phyloP scores from a whole-genome alignment of 2,329 filamentous ascomycete genomes.

The Pseudogymnoascus sp. region DNA sequence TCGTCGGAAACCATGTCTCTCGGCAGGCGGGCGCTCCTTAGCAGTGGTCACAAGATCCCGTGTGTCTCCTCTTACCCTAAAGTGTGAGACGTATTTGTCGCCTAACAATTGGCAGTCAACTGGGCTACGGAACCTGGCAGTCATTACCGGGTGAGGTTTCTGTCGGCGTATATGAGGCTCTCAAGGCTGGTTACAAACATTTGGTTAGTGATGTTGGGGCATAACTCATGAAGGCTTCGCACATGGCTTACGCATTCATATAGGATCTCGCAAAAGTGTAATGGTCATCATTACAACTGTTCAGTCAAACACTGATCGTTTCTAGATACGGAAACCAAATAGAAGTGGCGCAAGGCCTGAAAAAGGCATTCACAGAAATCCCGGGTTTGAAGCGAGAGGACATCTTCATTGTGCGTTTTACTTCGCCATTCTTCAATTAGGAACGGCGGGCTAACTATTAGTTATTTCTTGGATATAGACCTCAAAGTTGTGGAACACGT shows the following conservation, averaged over 20 bases:
- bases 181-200: conserved; percentile 58
- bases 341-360: conserved; percentile 51
- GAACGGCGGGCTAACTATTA: neutral
- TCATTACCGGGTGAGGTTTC: conserved; percentile 57
- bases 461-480: conserved; percentile 33
- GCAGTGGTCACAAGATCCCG: conserved; percentile 59
- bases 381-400: conserved; percentile 45
- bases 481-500: conserved; percentile 58
- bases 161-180: conserved; percentile 55
- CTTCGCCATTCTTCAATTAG: neutral
- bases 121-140: conserved; percentile 57
- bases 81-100: conserved; percentile 43
- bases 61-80: conserved; percentile 48
- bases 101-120: conserved; percentile 9
- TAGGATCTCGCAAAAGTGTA: conserved; percentile 14
- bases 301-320: conserved; percentile 37
- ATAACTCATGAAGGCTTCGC: neutral
- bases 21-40: conserved; percentile 50
- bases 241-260: neutral
- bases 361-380: conserved; percentile 38
- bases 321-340: conserved; percentile 51
- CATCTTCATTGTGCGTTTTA: conserved; percentile 43
- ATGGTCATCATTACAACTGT: neutral
- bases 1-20: conserved; percentile 42
- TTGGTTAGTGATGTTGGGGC: conserved; percentile 31